Percentiles rank a stretch among this genome's conserved stretches.
Conservation (phyloP, 176 grass and related monocot species). For the Ananas comosus region DNA sequence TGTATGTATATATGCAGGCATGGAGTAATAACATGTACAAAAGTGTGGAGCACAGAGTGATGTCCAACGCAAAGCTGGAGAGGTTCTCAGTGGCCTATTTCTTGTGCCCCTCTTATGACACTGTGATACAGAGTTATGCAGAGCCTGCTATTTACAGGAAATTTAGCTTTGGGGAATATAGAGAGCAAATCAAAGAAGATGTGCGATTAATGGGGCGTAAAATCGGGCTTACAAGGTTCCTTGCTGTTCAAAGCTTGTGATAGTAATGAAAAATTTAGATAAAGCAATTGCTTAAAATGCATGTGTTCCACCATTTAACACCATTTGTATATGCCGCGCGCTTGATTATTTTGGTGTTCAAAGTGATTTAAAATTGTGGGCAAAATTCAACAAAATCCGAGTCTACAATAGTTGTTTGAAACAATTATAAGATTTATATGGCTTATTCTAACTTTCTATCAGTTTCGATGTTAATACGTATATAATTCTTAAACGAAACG, state of each 20-base stretch:
- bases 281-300: too few species aligned
- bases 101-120: conserved; percentile 51
- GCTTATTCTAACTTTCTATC: too few species aligned
- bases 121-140: conserved; percentile 22
- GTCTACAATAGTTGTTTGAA: too few species aligned
- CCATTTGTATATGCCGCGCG: too few species aligned
- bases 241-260: conserved; percentile 23
- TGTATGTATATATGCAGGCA: conserved; percentile 22
- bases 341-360: too few species aligned
- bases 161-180: conserved; percentile 83
- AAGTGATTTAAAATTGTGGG: too few species aligned
- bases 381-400: too few species aligned
- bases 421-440: too few species aligned
- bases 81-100: conserved; percentile 71
- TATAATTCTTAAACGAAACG: too few species aligned
- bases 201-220: conserved; percentile 48
- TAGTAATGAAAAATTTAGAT: too few species aligned
- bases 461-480: too few species aligned
- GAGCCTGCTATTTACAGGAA: conserved; percentile 21
- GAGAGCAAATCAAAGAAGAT: conserved; percentile 42
- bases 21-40: conserved; percentile 56
- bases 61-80: conserved; percentile 30
- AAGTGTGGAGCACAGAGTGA: conserved; percentile 66
- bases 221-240: conserved; percentile 52
- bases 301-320: too few species aligned